A percentile compares a stretch with the other conserved stretches of the same genome.
phyloP scores from a whole-genome alignment of 2,329 filamentous ascomycete species.

The Curvularia spicifera region DNA sequence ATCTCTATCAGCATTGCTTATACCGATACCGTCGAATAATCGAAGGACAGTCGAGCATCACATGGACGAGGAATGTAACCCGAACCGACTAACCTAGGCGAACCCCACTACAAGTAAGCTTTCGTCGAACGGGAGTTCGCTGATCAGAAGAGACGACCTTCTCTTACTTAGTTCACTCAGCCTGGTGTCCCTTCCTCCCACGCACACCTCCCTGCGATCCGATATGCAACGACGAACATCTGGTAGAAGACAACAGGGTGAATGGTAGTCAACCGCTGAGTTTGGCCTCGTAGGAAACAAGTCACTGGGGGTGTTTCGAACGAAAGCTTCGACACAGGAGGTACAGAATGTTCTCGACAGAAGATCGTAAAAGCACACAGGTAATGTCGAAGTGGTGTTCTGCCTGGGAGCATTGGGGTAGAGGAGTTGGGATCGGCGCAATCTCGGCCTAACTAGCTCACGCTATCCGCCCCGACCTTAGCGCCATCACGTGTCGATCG shows the following conservation, averaged over 20 bases:
- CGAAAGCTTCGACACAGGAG: not conserved
- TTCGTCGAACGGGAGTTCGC: not conserved
- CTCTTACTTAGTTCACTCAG: not conserved
- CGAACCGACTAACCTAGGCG: slow-evolving; percentile 29
- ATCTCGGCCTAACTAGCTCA: slow-evolving; percentile 23
- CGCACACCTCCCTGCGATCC: not conserved
- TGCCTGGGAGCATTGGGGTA: slow-evolving; percentile 9
- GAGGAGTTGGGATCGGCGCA: slow-evolving; percentile 21
- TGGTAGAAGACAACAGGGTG: not conserved
- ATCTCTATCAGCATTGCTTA: slow-evolving; percentile 9
- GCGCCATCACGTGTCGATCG: slow-evolving; percentile 38
- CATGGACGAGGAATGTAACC: slow-evolving; percentile 26
- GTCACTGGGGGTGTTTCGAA: not conserved
- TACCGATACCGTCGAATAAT: slow-evolving; percentile 12
- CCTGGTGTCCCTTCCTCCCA: not conserved
- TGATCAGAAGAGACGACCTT: not conserved
- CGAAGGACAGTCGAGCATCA: slow-evolving; percentile 20
- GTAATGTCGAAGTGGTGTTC: slow-evolving; percentile 12
- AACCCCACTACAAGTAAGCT: slow-evolving; percentile 20
- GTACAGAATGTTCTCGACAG: not conserved
- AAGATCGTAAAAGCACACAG: slow-evolving; percentile 7
- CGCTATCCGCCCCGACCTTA: slow-evolving; percentile 22
- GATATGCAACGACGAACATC: slow-evolving; percentile 2
- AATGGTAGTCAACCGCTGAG: not conserved
- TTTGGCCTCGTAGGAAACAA: not conserved